Base-by-base conservation (phyloP, 108 stramenopile species). In the Schizochytrium sp. region DNA sequence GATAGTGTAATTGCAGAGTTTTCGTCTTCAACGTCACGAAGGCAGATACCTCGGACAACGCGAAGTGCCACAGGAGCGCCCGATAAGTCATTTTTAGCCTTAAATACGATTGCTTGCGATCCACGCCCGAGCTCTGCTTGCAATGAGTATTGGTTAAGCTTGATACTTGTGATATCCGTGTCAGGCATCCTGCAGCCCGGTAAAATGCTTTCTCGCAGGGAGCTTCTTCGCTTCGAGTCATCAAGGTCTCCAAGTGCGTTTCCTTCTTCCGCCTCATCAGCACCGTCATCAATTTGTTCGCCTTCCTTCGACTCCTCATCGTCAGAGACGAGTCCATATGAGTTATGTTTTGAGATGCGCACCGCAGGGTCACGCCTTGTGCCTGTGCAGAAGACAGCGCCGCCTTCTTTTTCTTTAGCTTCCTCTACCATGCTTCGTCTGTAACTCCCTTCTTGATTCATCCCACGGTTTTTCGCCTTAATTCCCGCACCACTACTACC, bases 91-190 rank as follows among this genome's bases (percentile, higher is more conserved):
- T 83, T 53, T 53, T 55, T 83, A 28, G 76, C 76, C 28, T 40
- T 8, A 28, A 47, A 83, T 10, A 83, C 76, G 47, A 83, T 83
- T 47, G 76, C 76, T 53, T 83, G 50, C 2, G 50, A 49, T 2
- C 76, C 76, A 10, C 53, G 50, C 50, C 76, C 76, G 15, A 83
- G 76, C 47, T 69, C 64, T 38, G 40, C 42, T 44, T 69, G 64
- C 0, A 69, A 69, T 38, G 28, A 44, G 64, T 69, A 69, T 44
- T 69, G 64, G 28, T 69, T 69, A 7, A 69, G 64, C 42, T 44
- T 69, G 64, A 69, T 69, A 38, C 40, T 38, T 15, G 64, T 69
- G 42, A 69, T 44, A 3, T 69, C 64, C 19, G 64, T 69, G 12
- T 28, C 28, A 28, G 28, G 28, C 28, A 28, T 28, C 28, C 28